These are phyloP conservation scores for Epichloe festucae DNA, from an alignment of 2,329 filamentous ascomycete genomes.

Conservation along the genomic window DNA sequence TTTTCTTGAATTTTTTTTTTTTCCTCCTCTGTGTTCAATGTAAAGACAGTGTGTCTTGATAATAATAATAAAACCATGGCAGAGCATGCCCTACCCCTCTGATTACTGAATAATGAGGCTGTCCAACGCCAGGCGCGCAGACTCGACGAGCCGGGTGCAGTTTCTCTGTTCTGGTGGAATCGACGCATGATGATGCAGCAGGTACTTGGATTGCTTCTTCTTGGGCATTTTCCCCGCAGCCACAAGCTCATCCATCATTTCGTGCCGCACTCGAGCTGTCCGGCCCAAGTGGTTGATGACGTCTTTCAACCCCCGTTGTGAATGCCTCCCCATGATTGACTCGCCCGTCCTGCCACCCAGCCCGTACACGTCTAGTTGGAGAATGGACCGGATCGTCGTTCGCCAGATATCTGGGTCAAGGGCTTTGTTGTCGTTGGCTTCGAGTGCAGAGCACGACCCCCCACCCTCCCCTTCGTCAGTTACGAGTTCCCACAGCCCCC, in stretches of 20 bases:
- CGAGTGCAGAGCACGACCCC: slow-evolving; percentile 12
- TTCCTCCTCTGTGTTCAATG: not conserved
- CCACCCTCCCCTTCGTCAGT: slow-evolving; percentile 8
- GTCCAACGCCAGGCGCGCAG: slow-evolving; percentile 41
- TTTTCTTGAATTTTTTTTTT: not conserved
- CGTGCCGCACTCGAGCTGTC: slow-evolving; percentile 34
- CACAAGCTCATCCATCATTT: slow-evolving; percentile 32
- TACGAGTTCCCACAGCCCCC: slow-evolving; percentile 33
- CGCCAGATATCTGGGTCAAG: slow-evolving; percentile 44
- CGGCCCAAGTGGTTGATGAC: slow-evolving; percentile 41
- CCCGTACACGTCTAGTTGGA: slow-evolving; percentile 47
- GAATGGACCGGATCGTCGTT: slow-evolving; percentile 36
- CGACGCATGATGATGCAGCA: slow-evolving; percentile 14
- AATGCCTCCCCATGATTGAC: slow-evolving; percentile 7
- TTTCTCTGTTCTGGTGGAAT: slow-evolving; percentile 22
- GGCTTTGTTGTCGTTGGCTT: slow-evolving; percentile 22
- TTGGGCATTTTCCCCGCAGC: slow-evolving; percentile 22
- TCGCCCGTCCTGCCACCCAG: slow-evolving; percentile 16
- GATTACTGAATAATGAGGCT: slow-evolving; percentile 38
- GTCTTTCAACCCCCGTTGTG: slow-evolving; percentile 37
- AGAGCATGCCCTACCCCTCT: no score
- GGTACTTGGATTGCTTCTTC: slow-evolving; percentile 11
- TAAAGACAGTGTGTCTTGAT: not conserved
- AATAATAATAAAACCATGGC: no score
- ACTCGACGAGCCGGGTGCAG: slow-evolving; percentile 39